A percentile compares a stretch with the other conserved stretches of the same genome.
Evolutionary conservation across 2,329 filamentous ascomycete species (phyloP).

Genomic region (Plectosphaerella plurivora): DNA sequence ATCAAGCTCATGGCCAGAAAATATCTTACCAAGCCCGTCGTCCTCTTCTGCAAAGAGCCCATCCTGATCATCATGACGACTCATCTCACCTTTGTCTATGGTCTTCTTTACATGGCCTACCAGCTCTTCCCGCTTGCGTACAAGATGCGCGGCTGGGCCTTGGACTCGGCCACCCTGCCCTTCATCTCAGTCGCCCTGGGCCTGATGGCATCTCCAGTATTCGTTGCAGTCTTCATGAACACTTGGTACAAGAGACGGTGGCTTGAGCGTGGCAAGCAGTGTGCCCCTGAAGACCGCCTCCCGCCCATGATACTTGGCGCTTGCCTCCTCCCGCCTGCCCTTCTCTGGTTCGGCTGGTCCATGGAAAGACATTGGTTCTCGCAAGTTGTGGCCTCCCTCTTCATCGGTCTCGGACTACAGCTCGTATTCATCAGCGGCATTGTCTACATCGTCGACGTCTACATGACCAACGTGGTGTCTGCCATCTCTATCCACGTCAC

Average conservation of each 20-base stretch:
- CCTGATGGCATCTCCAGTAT: constrained; percentile 32
- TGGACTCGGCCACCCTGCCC: constrained; percentile 53
- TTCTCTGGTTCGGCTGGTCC: constrained; percentile 63
- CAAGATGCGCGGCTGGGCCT: constrained; percentile 53
- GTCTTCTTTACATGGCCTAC: constrained; percentile 51
- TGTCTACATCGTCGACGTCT: constrained; percentile 65
- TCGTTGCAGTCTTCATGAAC: constrained; percentile 53
- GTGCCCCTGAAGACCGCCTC: constrained; percentile 58
- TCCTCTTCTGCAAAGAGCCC: constrained; percentile 61
- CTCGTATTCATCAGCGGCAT: constrained; percentile 61
- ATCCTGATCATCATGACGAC: constrained; percentile 60
- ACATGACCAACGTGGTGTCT: constrained; percentile 67
- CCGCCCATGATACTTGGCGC: constrained; percentile 56
- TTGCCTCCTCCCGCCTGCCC: constrained; percentile 51
- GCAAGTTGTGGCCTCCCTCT: constrained; percentile 32
- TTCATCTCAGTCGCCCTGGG: constrained; percentile 44
- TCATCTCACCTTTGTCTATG: constrained; percentile 58
- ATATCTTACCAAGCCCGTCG: constrained; percentile 4
- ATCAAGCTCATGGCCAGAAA: neutral
- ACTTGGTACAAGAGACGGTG: neutral
- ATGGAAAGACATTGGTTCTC: constrained; percentile 53
- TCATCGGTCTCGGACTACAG: constrained; percentile 54
- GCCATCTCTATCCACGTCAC: constrained; percentile 70
- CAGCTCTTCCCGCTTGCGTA: constrained; percentile 58
- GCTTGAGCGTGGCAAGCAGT: neutral